Evolutionary conservation across 1,139 yeast genomes (phyloP), one percentile per base, ranked within the genome.

Genomic region (Taphrina flavorubra): DNA sequence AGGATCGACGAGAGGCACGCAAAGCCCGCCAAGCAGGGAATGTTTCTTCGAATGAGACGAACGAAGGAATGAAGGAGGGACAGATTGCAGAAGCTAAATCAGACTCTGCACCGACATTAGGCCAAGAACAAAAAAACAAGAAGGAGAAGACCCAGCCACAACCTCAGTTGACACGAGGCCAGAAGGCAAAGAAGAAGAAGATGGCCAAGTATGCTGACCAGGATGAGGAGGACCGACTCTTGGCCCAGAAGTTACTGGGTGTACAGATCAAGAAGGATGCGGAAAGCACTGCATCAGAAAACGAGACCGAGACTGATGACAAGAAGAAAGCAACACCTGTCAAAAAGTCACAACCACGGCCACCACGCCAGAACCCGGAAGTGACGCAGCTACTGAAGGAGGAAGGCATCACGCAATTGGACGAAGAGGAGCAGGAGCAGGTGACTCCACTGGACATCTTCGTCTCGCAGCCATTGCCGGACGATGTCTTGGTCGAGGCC

Each of bases 181-280:
- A 89, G 78, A 90, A 88, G 76, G 87, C 89, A 31, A 92, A 92
- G 76, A 76, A 89, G 77, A 91, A 90, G 81, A 92, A 90, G 77
- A 89, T 90, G 69, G 88, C 89, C 39, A 92, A 92, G 75, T 94
- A 94, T 76, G 92, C 87, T 0, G 92, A 88, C 71, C 98, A 92
- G 69, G 98, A 92, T 76, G 97, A 91, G 69, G 96, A 90, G 69
- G 98, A 94, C 74, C 84, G 92, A 69, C 76, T 79, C 64, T 75
- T 87, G 71, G 83, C 94, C 71, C 86, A 92, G 89, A 86, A 89
- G 70, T 89, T 88, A 0, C 80, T 94, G 64, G 99, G 98, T 2
- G 89, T 89, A 73, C 91, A 89, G 70, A 81, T 84, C 2, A 86
- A 86, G 72, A 81, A 56, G 71, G 80, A 82, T 65, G 82, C 81